Base-by-base conservation (phyloP, 140 eudicot genomes). In the Anethum foeniculum region DNA sequence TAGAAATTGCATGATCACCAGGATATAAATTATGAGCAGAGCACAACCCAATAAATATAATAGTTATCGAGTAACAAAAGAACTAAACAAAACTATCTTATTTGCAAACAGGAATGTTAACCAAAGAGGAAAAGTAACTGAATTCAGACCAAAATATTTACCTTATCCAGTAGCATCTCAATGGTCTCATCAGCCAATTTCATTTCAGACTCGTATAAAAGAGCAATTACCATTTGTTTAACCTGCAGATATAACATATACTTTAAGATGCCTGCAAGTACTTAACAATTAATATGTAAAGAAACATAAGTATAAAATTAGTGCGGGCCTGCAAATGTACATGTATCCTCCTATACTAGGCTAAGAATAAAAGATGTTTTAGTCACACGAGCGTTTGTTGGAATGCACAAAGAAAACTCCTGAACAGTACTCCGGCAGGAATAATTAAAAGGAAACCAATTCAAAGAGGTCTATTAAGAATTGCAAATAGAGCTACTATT, bases 161-260 rank as follows among this genome's bases (percentile, higher is more conserved):
- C 96, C 91, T 94, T 94, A 85, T 94, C 99, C 48, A 94, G 88
- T 76, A 94, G 89, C n/a, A 84, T 46, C 85, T 92, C 97, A 80
- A 94, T 87, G 77, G 96, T 88, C 73, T 94, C 98, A 87, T 94
- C 99, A 83, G 97, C 91, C 88, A 94, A 71, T 91, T 92, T 92
- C 95, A 94, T 84, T 85, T 92, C 97, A 52, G 99, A 94, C 84
- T 94, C 99, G n/a, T 88, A 86, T 75, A 94, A 80, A 86, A 94
- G 94, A 46, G 99, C 99, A 75, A 94, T 90, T 58, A 93, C 78
- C 97, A 91, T 93, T 90, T 93, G 98, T 86, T 93, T 91, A 81
- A 93, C 98, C 98, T 91, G 86, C 67, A 79, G 78, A 83, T 82
- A 44, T 62, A 77, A 82, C 74, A 76, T 56, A 78, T 46, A 52